phyloP scores from a whole-genome alignment of 2,329 filamentous ascomycete genomes.

The Ophiostoma australiae region DNA sequence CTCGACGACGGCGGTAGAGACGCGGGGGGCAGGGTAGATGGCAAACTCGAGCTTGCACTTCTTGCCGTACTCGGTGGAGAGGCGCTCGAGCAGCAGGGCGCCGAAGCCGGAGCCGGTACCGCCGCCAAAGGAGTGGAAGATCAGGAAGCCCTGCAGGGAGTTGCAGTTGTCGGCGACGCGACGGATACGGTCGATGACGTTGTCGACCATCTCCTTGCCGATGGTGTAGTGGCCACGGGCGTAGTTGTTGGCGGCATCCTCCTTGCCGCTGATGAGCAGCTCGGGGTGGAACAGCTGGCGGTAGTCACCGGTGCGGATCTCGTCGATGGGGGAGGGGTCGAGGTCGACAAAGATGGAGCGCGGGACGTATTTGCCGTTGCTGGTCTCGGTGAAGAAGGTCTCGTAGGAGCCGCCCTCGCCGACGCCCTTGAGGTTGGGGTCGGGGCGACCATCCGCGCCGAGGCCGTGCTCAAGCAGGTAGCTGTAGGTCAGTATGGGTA shows the following conservation, averaged over 20 bases:
- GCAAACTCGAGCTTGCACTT: conserved; percentile 73
- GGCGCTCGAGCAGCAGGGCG: conserved; percentile 65
- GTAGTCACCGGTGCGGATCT: conserved; percentile 65
- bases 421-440: conserved; percentile 56
- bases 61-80: conserved; percentile 69
- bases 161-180: conserved; percentile 68
- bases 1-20: conserved; percentile 67
- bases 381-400: conserved; percentile 71
- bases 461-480: conserved; percentile 71
- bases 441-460: conserved; percentile 58
- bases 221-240: conserved; percentile 72
- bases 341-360: conserved; percentile 68
- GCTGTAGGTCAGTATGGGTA: conserved; percentile 37
- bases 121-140: conserved; percentile 71
- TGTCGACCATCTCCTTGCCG: conserved; percentile 70
- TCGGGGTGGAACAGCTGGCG: conserved; percentile 68
- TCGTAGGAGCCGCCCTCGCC: conserved; percentile 61
- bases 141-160: conserved; percentile 66
- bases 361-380: conserved; percentile 65
- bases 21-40: conserved; percentile 65
- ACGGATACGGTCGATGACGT: conserved; percentile 64
- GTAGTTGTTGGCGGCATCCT: conserved; percentile 74
- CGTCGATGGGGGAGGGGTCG: conserved; percentile 67
- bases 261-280: conserved; percentile 67
- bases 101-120: conserved; percentile 70